Percentiles rank a stretch among this genome's conserved stretches.
phyloP scores from a whole-genome alignment of 768 basidiomycete genomes.

The Mycena chlorophos region DNA sequence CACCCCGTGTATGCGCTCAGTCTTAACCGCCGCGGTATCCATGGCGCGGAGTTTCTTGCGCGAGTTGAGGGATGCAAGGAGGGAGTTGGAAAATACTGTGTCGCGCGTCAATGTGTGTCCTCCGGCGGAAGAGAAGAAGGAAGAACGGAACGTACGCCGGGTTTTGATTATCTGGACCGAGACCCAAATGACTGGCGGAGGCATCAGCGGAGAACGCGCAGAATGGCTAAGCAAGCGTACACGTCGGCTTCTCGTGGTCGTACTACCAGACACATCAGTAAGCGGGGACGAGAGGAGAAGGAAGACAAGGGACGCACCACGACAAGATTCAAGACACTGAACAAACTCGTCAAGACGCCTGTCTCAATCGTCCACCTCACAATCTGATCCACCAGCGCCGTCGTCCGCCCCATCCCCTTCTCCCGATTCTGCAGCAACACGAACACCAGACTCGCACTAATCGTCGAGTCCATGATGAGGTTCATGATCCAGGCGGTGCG shows the following conservation, averaged over 20 bases:
- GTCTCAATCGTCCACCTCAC: slow-evolving; percentile 7
- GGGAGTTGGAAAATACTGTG: neutral
- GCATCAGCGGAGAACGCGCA: neutral
- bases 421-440: neutral
- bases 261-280: neutral
- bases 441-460: neutral
- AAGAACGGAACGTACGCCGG: neutral
- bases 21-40: neutral
- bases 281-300: neutral
- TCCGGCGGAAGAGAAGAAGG: neutral
- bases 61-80: neutral
- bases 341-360: neutral
- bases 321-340: neutral
- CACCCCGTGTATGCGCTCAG: neutral
- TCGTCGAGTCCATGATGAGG: neutral
- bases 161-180: neutral
- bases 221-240: neutral
- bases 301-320: neutral
- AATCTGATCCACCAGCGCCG: slow-evolving; percentile 4
- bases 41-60: neutral
- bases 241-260: neutral
- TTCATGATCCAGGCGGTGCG: neutral
- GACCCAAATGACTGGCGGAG: neutral
- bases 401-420: neutral
- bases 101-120: neutral